phyloP scores from a whole-genome alignment of 225 moss, liverwort and hornwort species.

The Bryum argenteum region DNA sequence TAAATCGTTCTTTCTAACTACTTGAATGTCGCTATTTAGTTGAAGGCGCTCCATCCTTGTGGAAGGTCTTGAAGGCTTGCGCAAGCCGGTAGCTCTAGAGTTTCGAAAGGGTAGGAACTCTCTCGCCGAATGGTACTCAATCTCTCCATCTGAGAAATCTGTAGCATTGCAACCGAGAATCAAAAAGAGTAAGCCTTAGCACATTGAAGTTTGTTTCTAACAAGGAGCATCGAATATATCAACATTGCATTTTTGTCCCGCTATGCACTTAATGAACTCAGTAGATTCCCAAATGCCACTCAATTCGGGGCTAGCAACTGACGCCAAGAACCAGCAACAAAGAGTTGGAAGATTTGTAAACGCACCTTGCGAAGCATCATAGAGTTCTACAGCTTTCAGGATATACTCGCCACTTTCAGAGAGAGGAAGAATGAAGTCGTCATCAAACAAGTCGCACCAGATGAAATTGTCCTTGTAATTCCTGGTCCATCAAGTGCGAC shows the following conservation, averaged over 20 bases:
- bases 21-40: not conserved
- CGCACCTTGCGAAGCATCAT: conserved; percentile 39
- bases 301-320: not conserved
- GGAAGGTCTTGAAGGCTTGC: conserved; percentile 21
- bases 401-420: conserved; percentile 46
- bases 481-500: conserved; percentile 20
- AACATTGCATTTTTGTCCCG: not conserved
- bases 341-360: not conserved
- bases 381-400: conserved; percentile 47
- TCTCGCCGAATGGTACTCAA: conserved; percentile 31
- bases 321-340: conserved; percentile 11
- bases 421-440: conserved; percentile 49
- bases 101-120: conserved; percentile 29
- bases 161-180: not conserved
- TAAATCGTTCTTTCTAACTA: conserved; percentile 1
- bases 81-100: conserved; percentile 8
- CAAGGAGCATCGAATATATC: not conserved
- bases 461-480: conserved; percentile 50
- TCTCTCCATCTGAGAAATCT: conserved; percentile 29
- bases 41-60: conserved; percentile 11
- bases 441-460: conserved; percentile 56
- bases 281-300: not conserved
- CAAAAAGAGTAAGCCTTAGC: not conserved
- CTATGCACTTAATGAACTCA: not conserved
- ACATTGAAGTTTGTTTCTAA: not conserved